These are phyloP conservation scores for Phytophthora europaea DNA, from an alignment of 352 stramenopile species.

Conservation along the genomic window DNA sequence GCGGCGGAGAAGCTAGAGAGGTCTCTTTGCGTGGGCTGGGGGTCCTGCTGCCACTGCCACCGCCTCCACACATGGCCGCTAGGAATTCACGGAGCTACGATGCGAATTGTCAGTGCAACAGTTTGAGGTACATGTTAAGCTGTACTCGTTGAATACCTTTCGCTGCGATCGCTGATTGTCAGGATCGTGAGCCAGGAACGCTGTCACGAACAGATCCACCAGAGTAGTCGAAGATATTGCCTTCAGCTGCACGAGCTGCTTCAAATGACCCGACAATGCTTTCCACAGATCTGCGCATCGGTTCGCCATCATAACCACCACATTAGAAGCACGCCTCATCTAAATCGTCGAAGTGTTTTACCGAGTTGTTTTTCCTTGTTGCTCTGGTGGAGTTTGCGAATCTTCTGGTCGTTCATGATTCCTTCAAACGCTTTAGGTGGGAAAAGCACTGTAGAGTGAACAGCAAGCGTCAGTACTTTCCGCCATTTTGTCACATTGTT, in stretches of 20 bases:
- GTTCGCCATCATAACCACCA: background rate
- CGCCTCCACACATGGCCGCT: constrained; percentile 48
- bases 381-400: constrained; percentile 80
- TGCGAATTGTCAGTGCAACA: constrained; percentile 13
- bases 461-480: background rate
- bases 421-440: constrained; percentile 79
- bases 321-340: background rate
- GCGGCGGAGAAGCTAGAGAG: constrained; percentile 19
- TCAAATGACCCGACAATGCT: constrained; percentile 62
- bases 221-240: constrained; percentile 46
- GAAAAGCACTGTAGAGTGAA: constrained; percentile 62
- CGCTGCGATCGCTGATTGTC: constrained; percentile 70
- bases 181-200: constrained; percentile 67
- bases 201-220: constrained; percentile 58
- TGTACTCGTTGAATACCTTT: constrained; percentile 50
- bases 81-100: constrained; percentile 76
- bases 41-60: constrained; percentile 20
- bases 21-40: constrained; percentile 36
- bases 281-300: constrained; percentile 73
- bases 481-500: background rate
- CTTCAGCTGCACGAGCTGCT: constrained; percentile 59
- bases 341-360: constrained; percentile 13
- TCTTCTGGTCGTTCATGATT: constrained; percentile 84
- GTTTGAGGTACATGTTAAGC: too few species aligned
- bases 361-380: constrained; percentile 78